phyloP scores from a whole-genome alignment of 1,284 basidiomycete species.

The Amylostereum areolatum region DNA sequence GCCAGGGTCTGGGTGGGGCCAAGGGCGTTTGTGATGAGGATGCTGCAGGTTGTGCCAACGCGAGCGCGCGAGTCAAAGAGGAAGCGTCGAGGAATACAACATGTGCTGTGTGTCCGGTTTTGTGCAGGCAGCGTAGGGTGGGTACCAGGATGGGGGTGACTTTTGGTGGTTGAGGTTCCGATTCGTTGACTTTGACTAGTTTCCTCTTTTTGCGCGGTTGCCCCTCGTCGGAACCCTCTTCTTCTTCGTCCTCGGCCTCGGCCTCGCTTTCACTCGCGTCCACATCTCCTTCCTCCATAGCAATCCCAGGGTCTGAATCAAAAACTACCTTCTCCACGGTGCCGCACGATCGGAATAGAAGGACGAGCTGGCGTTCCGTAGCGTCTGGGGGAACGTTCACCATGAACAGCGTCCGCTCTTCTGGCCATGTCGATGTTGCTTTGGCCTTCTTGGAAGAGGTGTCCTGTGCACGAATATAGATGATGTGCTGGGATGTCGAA shows the following conservation, averaged over 20 bases:
- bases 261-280: constrained; percentile 29
- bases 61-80: constrained; percentile 62
- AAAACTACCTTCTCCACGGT: constrained; percentile 73
- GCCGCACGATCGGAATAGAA: constrained; percentile 70
- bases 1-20: constrained; percentile 52
- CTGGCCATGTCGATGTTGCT: constrained; percentile 36
- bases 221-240: constrained; percentile 23
- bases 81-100: constrained; percentile 74
- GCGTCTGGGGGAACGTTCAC: constrained; percentile 85
- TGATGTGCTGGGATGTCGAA: constrained; percentile 5
- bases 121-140: constrained; percentile 51
- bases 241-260: constrained; percentile 18
- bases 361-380: constrained; percentile 67
- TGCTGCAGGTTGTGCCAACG: constrained; percentile 23
- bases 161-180: constrained; percentile 32
- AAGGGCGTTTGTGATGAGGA: constrained; percentile 12
- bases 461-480: constrained; percentile 12
- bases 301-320: constrained; percentile 33
- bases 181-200: constrained; percentile 24
- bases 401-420: constrained; percentile 76
- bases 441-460: constrained; percentile 13
- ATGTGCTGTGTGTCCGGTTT: constrained; percentile 64
- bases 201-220: constrained; percentile 45
- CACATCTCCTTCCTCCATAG: constrained; percentile 33
- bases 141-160: constrained; percentile 50